These are phyloP conservation scores for Boletus sp. DNA, from an alignment of 1,284 basidiomycete species.

Conservation along the genomic window DNA sequence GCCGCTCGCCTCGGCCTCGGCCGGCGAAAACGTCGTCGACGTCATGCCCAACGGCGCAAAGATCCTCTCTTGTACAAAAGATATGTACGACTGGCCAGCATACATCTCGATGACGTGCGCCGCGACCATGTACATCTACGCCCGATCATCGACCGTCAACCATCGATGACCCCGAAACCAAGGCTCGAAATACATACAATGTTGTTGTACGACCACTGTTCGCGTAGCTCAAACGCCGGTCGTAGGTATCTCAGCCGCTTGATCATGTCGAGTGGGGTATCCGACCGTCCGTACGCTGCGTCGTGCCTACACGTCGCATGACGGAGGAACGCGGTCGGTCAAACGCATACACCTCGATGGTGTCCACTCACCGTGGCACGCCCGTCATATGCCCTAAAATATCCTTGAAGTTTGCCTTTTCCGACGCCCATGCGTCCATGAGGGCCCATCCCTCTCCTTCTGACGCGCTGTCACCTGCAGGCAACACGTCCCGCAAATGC, in stretches of 20 bases:
- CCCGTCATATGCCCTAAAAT: conserved; percentile 46
- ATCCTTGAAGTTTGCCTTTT: conserved; percentile 42
- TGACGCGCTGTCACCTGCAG: conserved; percentile 7
- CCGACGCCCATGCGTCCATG: conserved; percentile 40
- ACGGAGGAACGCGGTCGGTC: neutral
- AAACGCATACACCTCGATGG: neutral
- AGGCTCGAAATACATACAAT: conserved; percentile 29
- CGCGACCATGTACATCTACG: conserved; percentile 42
- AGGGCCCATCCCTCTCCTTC: conserved; percentile 39
- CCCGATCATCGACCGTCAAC: neutral
- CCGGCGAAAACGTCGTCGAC: conserved; percentile 42
- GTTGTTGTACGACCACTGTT: conserved; percentile 48
- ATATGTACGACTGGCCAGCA: conserved; percentile 38
- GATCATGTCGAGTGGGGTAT: conserved; percentile 35
- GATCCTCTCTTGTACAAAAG: conserved; percentile 39
- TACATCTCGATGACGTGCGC: conserved; percentile 42
- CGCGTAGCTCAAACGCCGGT: conserved; percentile 44
- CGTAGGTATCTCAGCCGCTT: conserved; percentile 39
- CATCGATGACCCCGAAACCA: too few species aligned
- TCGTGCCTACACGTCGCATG: conserved; percentile 37
- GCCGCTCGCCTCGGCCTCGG: conserved; percentile 38
- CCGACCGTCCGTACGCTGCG: conserved; percentile 35
- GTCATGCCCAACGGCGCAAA: conserved; percentile 39
- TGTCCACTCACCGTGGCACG: conserved; percentile 35
- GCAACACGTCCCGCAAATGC: conserved; percentile 41